These are phyloP conservation scores for Lasiodiplodia theobromae DNA, from an alignment of 2,329 filamentous ascomycete genomes.

Conservation along the genomic window DNA sequence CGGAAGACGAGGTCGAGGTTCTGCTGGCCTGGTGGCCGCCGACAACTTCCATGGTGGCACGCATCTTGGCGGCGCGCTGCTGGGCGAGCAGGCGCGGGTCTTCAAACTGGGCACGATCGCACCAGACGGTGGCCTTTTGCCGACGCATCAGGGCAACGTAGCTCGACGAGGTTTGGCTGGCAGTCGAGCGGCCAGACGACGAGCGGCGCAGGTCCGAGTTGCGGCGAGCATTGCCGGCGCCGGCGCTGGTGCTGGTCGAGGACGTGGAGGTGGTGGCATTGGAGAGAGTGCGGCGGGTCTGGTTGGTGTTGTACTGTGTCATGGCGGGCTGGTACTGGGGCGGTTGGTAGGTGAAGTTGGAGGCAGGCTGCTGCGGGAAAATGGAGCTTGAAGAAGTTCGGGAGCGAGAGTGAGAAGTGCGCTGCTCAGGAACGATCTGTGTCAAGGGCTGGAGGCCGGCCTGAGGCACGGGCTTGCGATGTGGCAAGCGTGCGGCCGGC, in stretches of 20 bases:
- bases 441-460: slow-evolving; percentile 31
- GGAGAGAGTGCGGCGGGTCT: slow-evolving; percentile 65
- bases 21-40: slow-evolving; percentile 59
- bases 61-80: slow-evolving; percentile 84
- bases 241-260: slow-evolving; percentile 58
- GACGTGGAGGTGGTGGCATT: slow-evolving; percentile 76
- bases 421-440: slow-evolving; percentile 35
- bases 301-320: slow-evolving; percentile 32
- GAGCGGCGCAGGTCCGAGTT: slow-evolving; percentile 71
- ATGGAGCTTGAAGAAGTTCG: slow-evolving; percentile 49
- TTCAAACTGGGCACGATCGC: slow-evolving; percentile 90
- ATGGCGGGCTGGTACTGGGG: slow-evolving; percentile 31
- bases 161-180: slow-evolving; percentile 64
- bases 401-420: slow-evolving; percentile 42
- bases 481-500: slow-evolving; percentile 33
- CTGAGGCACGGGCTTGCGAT: slow-evolving; percentile 37
- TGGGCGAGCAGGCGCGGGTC: slow-evolving; percentile 84
- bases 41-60: slow-evolving; percentile 83
- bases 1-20: slow-evolving; percentile 45
- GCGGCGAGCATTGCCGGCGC: slow-evolving; percentile 54
- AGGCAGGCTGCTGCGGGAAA: slow-evolving; percentile 35
- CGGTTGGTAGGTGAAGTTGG: slow-evolving; percentile 36
- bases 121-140: slow-evolving; percentile 99
- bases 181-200: slow-evolving; percentile 78
- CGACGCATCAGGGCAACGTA: slow-evolving; percentile 96